phyloP scores from a whole-genome alignment of 225 moss, liverwort and hornwort species.

The Neckera pumila region DNA sequence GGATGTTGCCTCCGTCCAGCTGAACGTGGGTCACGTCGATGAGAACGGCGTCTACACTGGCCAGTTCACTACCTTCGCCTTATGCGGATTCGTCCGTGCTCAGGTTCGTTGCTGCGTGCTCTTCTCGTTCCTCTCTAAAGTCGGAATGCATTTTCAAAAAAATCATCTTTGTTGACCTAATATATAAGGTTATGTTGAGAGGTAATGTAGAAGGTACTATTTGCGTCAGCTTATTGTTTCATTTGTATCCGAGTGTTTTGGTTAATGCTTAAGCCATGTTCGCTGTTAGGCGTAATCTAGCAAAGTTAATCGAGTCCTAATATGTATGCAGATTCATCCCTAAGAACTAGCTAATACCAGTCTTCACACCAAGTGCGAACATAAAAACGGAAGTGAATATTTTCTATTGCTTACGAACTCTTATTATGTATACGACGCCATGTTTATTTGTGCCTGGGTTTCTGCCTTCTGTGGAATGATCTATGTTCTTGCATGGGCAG shows the following conservation, averaged over 20 bases:
- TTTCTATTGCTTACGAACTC: background rate
- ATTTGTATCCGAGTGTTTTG: background rate
- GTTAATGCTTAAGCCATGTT: background rate
- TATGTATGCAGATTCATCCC: background rate
- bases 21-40: slow-evolving; percentile 40
- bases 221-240: background rate
- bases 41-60: slow-evolving; percentile 44
- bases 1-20: slow-evolving; percentile 36
- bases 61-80: slow-evolving; percentile 42
- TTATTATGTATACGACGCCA: background rate
- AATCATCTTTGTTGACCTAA: background rate
- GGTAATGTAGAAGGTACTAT: background rate
- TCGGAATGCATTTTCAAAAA: background rate
- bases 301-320: background rate
- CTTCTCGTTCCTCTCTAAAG: background rate
- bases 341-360: background rate
- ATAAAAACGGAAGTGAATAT: background rate
- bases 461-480: background rate
- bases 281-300: background rate
- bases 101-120: slow-evolving; percentile 4
- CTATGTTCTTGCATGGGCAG: background rate
- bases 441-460: background rate
- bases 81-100: slow-evolving; percentile 45
- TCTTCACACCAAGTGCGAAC: background rate
- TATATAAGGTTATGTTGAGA: background rate